Evolutionary conservation across 2,329 filamentous ascomycete species (phyloP), one percentile per base, ranked within the genome.

Genomic region (Penicillium thymicola): DNA sequence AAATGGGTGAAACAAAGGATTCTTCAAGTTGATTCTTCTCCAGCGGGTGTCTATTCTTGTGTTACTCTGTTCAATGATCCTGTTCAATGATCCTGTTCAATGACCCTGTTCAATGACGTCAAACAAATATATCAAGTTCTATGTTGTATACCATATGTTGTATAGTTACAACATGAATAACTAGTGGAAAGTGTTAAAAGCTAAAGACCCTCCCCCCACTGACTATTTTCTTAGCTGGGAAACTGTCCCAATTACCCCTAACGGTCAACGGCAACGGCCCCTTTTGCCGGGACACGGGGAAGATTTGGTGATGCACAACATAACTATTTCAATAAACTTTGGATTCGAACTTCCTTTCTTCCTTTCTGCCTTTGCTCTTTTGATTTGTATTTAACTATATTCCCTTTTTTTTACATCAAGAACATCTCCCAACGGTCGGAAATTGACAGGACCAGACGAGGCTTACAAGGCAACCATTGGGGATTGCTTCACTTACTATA

Each of bases 191-290:
- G 30, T 32, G 30, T 5, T 3, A 13, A 13, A 32, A 32, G 30
- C 5, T 14, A 32, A 32, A 32, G 30, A 14, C 11, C 11, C 30
- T 30, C 28, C 28, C 28, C 11, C 30, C 30, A 14, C 30, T 13
- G 30, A 32, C 30, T 32, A 32, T 32, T 32, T 32, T 32, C 28
- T 32, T 32, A 32, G 30, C 30, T 32, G 11, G 11, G 11, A 32
- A 11, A 6, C 14, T 10, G 36, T 54, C 10, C 48, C 14, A 47
- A 38, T 44, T n/a, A 43, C 55, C 48, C 50, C 59, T 47, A 65
- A 65, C 63, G 63, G 63, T 52, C 58, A 59, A 62, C 60, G 58
- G 55, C 56, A 59, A 53, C 54, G 55, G 53, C 47, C 59, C 58
- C 43, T 54, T 54, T 42, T 61, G 42, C 47, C 55, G 59, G 53